Conservation (phyloP, 2,329 filamentous ascomycete species). For the Fusarium poae region DNA sequence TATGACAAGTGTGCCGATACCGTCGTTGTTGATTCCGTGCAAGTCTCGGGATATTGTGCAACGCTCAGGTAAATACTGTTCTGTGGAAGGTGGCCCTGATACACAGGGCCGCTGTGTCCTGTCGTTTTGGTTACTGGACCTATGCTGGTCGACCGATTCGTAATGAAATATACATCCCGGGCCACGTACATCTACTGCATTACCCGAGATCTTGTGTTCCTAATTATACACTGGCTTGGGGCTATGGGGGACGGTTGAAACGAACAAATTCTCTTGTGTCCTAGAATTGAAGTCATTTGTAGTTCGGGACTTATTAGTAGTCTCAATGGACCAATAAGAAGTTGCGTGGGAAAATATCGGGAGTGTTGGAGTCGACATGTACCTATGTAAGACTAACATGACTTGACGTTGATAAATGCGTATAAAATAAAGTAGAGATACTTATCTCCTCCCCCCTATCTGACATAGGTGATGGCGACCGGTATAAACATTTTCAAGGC, state of each 20-base stretch:
- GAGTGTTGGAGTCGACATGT: background rate
- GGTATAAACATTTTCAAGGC: background rate
- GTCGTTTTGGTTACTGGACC: background rate
- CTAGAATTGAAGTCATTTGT: background rate
- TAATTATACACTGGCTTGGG: fast-evolving
- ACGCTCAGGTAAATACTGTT: background rate
- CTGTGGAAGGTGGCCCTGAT: background rate
- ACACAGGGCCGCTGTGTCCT: background rate
- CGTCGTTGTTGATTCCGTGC: background rate
- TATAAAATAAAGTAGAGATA: background rate
- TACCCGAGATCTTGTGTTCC: background rate
- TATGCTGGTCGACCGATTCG: background rate
- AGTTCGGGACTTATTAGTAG: background rate
- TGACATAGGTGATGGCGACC: background rate
- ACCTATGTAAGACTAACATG: background rate
- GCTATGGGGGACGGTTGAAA: background rate
- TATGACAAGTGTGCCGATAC: background rate
- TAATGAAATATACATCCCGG: background rate
- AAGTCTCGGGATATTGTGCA: background rate
- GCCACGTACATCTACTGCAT: background rate
- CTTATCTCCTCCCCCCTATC: background rate
- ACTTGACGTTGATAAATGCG: background rate
- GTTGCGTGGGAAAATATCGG: background rate
- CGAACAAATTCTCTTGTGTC: background rate
- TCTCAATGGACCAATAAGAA: background rate